Evolutionary conservation across 2,329 filamentous ascomycete species (phyloP).

Genomic region (Verticillium tricorpus): DNA sequence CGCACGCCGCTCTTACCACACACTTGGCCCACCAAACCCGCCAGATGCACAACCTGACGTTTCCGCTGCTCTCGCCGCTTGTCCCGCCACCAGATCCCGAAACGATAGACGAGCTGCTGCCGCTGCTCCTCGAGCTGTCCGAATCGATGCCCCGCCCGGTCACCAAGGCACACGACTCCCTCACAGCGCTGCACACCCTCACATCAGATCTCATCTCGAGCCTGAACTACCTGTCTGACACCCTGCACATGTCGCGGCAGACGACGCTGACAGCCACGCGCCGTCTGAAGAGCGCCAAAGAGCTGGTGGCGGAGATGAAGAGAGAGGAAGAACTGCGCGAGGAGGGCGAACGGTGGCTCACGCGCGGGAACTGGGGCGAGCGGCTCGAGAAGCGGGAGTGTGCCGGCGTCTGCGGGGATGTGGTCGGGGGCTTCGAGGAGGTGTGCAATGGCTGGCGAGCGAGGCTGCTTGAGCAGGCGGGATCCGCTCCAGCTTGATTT

Average conservation of each 20-base stretch:
- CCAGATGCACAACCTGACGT: slow-evolving; percentile 68
- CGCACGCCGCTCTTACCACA: slow-evolving; percentile 68
- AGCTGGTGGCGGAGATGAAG: slow-evolving; percentile 80
- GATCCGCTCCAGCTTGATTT: slow-evolving; percentile 35
- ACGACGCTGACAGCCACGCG: slow-evolving; percentile 77
- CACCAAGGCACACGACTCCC: slow-evolving; percentile 58
- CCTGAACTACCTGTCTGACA: slow-evolving; percentile 82
- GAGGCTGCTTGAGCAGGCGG: slow-evolving; percentile 64
- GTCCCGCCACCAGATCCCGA: slow-evolving; percentile 58
- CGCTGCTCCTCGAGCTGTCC: slow-evolving; percentile 60
- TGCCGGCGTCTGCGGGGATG: slow-evolving; percentile 76
- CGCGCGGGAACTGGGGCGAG: slow-evolving; percentile 77
- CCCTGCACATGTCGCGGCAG: slow-evolving; percentile 89
- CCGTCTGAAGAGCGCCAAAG: slow-evolving; percentile 74
- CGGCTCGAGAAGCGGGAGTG: slow-evolving; percentile 74
- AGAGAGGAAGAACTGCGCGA: slow-evolving; percentile 78
- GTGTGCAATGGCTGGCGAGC: slow-evolving; percentile 82
- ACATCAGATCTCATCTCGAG: slow-evolving; percentile 73
- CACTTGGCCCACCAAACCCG: slow-evolving; percentile 73
- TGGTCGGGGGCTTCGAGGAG: slow-evolving; percentile 88
- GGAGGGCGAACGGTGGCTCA: slow-evolving; percentile 77
- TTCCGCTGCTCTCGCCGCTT: slow-evolving; percentile 65
- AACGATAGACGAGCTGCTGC: slow-evolving; percentile 64
- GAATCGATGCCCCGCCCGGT: slow-evolving; percentile 63
- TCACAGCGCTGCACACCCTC: slow-evolving; percentile 64